phyloP scores from a whole-genome alignment of 495 filamentous ascomycete genomes.

The Xylaria palmicola region DNA sequence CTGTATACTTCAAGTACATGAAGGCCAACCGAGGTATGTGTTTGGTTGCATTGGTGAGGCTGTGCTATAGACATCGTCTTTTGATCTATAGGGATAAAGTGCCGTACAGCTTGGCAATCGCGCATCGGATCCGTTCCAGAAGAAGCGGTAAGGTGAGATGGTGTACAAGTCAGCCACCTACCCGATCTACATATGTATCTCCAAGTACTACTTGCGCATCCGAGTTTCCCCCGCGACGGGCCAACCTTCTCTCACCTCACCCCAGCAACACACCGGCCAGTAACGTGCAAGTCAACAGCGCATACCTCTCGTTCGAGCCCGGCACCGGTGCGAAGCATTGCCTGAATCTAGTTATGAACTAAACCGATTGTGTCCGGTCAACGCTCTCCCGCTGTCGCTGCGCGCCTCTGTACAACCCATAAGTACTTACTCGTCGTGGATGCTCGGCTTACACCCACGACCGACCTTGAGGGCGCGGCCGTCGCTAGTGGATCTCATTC shows the following conservation, averaged over 20 bases:
- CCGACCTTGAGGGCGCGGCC: slow-evolving; percentile 67
- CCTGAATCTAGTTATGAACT: background rate
- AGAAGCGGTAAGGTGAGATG: background rate
- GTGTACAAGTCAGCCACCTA: background rate
- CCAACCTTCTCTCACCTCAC: slow-evolving; percentile 1
- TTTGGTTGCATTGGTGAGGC: no score
- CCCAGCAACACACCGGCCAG: background rate
- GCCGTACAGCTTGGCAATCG: background rate
- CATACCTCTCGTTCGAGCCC: background rate
- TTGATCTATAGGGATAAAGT: no score
- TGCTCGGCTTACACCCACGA: slow-evolving; percentile 58
- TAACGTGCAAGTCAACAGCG: background rate
- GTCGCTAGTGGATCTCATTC: slow-evolving; percentile 71
- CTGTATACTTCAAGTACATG: no score
- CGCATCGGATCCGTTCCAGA: slow-evolving; percentile 2
- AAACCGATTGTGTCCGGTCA: no score
- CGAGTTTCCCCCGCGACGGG: background rate
- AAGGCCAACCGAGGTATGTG: no score
- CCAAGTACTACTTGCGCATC: background rate
- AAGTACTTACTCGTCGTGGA: slow-evolving; percentile 25
- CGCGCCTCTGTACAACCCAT: no score
- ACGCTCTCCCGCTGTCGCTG: no score
- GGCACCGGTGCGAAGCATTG: background rate
- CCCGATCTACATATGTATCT: background rate
- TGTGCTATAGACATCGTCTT: no score